These are phyloP conservation scores for Closterium sp. DNA, from an alignment of 139 green algal genomes.

Conservation along the genomic window DNA sequence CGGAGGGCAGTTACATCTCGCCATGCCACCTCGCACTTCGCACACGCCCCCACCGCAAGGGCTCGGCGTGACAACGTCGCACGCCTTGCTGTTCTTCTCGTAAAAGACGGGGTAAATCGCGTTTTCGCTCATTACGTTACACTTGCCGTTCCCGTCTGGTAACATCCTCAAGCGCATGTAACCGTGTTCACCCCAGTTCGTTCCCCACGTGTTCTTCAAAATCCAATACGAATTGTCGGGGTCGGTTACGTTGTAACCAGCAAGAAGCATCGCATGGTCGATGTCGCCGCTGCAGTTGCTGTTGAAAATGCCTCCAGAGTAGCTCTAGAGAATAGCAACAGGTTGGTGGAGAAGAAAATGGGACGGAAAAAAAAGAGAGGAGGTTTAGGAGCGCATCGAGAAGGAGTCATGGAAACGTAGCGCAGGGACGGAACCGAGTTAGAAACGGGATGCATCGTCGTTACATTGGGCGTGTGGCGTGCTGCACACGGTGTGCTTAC, in stretches of 20 bases:
- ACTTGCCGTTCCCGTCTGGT: too few relatives aligned
- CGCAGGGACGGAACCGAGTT: background rate
- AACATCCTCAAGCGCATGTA: conserved; percentile 88
- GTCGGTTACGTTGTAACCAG: conserved; percentile 58
- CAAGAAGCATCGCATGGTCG: conserved; percentile 37
- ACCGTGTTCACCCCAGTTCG: conserved; percentile 78
- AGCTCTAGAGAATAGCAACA: conserved; percentile 79
- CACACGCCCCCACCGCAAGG: conserved; percentile 24
- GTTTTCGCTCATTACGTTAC: too few relatives aligned
- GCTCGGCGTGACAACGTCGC: background rate
- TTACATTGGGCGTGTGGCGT: background rate
- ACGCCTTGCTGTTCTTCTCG: too few relatives aligned
- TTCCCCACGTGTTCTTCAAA: conserved; percentile 93
- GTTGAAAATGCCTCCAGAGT: conserved; percentile 62
- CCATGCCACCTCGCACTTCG: background rate
- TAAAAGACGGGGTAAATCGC: too few relatives aligned
- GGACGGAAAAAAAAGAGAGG: too few relatives aligned
- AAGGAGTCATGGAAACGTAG: background rate
- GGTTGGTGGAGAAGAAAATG: background rate
- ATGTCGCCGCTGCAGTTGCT: conserved; percentile 2
- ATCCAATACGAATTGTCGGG: conserved; percentile 78
- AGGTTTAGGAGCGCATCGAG: background rate
- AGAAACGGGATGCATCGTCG: too few relatives aligned
- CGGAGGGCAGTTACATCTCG: conserved; percentile 8
- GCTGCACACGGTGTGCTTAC: background rate